Evolutionary conservation across 106 monocot genomes (phyloP), one percentile per base, ranked within the genome.

Genomic region (Triglochin maritima): DNA sequence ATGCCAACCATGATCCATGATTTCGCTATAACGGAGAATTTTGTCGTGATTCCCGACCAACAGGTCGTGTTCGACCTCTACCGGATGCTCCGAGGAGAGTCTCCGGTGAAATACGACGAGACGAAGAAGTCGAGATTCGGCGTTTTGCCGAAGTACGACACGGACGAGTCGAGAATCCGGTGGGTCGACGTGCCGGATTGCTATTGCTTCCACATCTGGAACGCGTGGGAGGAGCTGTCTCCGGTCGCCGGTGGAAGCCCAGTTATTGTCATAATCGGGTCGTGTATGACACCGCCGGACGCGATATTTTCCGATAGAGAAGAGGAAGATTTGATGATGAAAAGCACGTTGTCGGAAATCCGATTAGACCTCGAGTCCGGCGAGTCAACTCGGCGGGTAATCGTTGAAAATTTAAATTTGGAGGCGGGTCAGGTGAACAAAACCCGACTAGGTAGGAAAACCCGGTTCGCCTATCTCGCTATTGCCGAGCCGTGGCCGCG

Each of bases 1-100:
- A 11, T 46, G 49, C 66, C 78, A 4, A 84, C 84, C 47, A 81
- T 84, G 78, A 78, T 84, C 41, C 81, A 84, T 64, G 84, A 84
- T 68, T 84, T 84, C 64, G 84, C 81, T 4, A 81, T 84, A 50
- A 84, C 84, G 4, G 67, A 81, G 74, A 81, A 69, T n/a, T 81
- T 50, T 71, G 60, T 67, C 13, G 67, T 84, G 1, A 81, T 84
- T 5, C 81, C 84, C 12, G 84, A 84, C 63, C 84, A 81, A 17
- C 80, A 84, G n/a, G 65, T 73, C 10, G 73, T 73, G 46, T 82
- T 82, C 66, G 78, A 82, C 17, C 70, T 82, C 1, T 43, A 2
- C 9, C 57, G 59, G 43, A 70, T 79, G 82, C 29, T 72, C 43
- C 61, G 15, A n/a, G 75, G 79, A 49, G 79, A 59, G 44, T 75